Percentiles rank a stretch among this genome's conserved stretches.
phyloP scores from a whole-genome alignment of 164 flowering plant species.

The Vitis rupestris region DNA sequence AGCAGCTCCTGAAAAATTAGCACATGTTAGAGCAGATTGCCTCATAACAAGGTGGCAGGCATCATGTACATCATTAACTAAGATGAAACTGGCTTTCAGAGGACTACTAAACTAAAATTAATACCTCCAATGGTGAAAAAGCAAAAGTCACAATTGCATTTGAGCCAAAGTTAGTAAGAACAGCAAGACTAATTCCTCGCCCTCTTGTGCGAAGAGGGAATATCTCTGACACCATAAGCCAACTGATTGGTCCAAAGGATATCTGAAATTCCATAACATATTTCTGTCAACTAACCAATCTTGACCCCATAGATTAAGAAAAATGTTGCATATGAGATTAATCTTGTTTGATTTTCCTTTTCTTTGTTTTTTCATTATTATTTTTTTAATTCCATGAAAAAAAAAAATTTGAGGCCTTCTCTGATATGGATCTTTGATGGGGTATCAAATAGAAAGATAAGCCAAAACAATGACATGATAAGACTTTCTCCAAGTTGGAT shows the following conservation, averaged over 20 bases:
- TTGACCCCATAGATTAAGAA: background rate
- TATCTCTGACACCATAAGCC: constrained; percentile 97
- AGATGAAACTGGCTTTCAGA: background rate
- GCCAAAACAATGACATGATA: background rate
- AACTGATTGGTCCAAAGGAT: constrained; percentile 95
- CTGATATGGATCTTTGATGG: background rate
- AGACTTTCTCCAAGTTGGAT: background rate
- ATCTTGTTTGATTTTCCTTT: no score
- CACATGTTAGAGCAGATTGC: background rate
- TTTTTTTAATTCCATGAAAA: no score
- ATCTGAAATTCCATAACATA: constrained; percentile 42
- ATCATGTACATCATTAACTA: background rate
- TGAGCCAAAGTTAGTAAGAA: constrained; percentile 87
- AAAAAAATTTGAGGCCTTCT: background rate
- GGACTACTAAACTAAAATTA: background rate
- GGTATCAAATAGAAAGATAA: background rate
- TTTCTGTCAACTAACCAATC: background rate
- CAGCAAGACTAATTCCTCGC: constrained; percentile 92
- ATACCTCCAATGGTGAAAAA: constrained; percentile 87
- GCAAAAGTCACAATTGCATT: constrained; percentile 94
- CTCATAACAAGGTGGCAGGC: no score
- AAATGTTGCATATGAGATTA: no score
- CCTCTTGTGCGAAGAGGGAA: constrained; percentile 93
- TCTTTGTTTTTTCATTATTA: no score
- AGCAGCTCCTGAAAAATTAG: constrained; percentile 61